Evolutionary conservation across 176 grass and related monocot genomes (phyloP).

Genomic region (Elaeis guineensis): DNA sequence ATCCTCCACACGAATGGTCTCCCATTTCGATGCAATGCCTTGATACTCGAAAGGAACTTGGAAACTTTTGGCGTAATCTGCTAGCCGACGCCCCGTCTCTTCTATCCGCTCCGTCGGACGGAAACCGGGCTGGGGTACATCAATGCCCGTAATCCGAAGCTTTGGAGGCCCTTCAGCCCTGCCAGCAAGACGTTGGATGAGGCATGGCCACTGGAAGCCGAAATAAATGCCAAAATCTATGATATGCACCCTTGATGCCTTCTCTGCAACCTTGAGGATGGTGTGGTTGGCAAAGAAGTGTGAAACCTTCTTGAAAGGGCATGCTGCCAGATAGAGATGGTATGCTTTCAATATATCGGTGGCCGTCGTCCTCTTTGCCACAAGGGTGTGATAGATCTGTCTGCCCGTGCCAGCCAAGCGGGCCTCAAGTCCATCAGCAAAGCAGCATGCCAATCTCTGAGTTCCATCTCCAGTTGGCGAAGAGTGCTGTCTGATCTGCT

Average conservation of each 20-base stretch:
- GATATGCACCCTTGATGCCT: slow-evolving; percentile 78
- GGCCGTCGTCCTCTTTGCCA: slow-evolving; percentile 77
- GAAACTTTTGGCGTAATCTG: slow-evolving; percentile 71
- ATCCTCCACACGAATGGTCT: slow-evolving; percentile 65
- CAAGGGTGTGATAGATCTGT: slow-evolving; percentile 67
- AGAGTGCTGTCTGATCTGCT: slow-evolving; percentile 88
- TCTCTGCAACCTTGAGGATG: slow-evolving; percentile 68
- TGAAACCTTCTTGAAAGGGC: slow-evolving; percentile 88
- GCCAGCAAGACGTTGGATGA: slow-evolving; percentile 72
- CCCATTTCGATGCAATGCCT: slow-evolving; percentile 91
- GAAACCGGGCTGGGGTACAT: slow-evolving; percentile 90
- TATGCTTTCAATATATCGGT: slow-evolving; percentile 93
- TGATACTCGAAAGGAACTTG: slow-evolving; percentile 75
- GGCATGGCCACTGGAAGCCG: slow-evolving; percentile 89
- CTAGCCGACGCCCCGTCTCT: slow-evolving; percentile 81
- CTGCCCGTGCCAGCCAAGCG: slow-evolving; percentile 90
- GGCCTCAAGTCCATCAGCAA: slow-evolving; percentile 89
- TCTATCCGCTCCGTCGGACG: slow-evolving; percentile 79
- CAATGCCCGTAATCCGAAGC: slow-evolving; percentile 84
- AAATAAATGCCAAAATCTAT: slow-evolving; percentile 97
- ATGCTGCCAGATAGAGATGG: slow-evolving; percentile 89
- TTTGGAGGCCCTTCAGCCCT: slow-evolving; percentile 63
- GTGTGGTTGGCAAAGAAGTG: slow-evolving; percentile 96
- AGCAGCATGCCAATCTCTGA: slow-evolving; percentile 80
- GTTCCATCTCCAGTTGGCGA: slow-evolving; percentile 56